phyloP scores from a whole-genome alignment of 805 yeast species.

The Torulaspora gathmanii region DNA sequence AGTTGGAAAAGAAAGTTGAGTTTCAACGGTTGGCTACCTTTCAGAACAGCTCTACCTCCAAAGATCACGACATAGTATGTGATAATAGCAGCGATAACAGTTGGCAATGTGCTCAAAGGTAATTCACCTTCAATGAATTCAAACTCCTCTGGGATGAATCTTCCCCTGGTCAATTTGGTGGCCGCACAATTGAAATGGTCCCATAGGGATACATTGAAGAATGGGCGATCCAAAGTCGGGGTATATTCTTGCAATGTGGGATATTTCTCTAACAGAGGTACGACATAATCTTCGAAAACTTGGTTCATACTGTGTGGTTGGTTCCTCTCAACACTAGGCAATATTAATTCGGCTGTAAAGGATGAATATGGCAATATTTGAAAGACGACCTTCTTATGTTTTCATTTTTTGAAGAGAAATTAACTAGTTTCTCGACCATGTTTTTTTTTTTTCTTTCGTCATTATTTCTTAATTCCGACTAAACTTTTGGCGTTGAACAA shows the following conservation, averaged over 20 bases:
- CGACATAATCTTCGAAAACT: conserved; percentile 15
- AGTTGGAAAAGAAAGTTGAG: conserved; percentile 74
- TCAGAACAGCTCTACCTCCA: conserved; percentile 72
- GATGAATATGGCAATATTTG: not conserved
- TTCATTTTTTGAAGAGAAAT: not conserved
- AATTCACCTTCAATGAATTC: conserved; percentile 60
- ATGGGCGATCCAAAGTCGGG: conserved; percentile 35
- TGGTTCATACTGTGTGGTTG: conserved; percentile 3
- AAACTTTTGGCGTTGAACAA: not conserved
- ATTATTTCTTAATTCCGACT: conserved; percentile 1
- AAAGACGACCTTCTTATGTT: not conserved
- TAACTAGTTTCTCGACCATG: not conserved
- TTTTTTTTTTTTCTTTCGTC: not conserved
- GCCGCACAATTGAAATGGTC: conserved; percentile 26
- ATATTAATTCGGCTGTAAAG: not conserved
- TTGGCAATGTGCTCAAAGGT: conserved; percentile 60
- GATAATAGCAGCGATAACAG: conserved; percentile 54
- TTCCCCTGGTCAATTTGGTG: conserved; percentile 23
- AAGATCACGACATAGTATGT: conserved; percentile 77
- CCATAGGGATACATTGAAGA: conserved; percentile 35
- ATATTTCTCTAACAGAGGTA: conserved; percentile 21
- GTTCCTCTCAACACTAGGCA: not conserved
- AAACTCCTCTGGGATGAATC: conserved; percentile 44
- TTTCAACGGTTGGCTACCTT: conserved; percentile 60
- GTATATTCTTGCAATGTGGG: conserved; percentile 17